Evolutionary conservation across 768 basidiomycete genomes (phyloP), one percentile per base, ranked within the genome.

Genomic region (Coprinopsis marcescibilis): DNA sequence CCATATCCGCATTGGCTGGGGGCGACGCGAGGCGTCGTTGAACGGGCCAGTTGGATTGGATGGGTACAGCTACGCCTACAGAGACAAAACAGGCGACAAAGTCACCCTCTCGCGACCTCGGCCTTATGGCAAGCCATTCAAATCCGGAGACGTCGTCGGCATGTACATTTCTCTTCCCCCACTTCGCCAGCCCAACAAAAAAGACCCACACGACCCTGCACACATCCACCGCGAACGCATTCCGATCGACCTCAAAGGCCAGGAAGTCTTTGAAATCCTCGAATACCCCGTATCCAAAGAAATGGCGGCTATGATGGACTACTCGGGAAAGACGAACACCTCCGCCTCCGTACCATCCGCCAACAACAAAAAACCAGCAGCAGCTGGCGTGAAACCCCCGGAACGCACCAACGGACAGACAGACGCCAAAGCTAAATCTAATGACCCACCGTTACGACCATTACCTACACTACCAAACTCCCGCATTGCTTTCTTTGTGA

Each of bases 221-320:
- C 83, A 84, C 53, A 66, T 96, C 52, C 80, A 83, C 53, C 81
- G 96, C 45, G 89, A 92, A 59, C 88, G 96, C 46, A 88, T 95
- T 50, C 81, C 94, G 3, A 94, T 99, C 60, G 87, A 89, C 50
- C 89, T 91, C 66, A 96, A 95, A 65, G 89, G 89, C n/a, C 93
- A 95, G 65, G 87, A 91, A 52, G 93, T 94, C 62, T 97, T 97
- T 63, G 96, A 99, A 68, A 83, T 83, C 50, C 71, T 89, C 51
- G 95, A 98, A 62, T 97, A 96, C 61, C 66, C 81, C 8, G 80
- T 83, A 49, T 80, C 76, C 23, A 96, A 94, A 62, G 96, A 99
- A 67, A 98, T 98, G 96, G 71, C 77, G 11, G 71, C 83, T 29
- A 78, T 98, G 51, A 81, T 94, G 75, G 90, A 93, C 53, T 81